phyloP scores from a whole-genome alignment of 805 yeast genomes.

The Yarrowia deformans region DNA sequence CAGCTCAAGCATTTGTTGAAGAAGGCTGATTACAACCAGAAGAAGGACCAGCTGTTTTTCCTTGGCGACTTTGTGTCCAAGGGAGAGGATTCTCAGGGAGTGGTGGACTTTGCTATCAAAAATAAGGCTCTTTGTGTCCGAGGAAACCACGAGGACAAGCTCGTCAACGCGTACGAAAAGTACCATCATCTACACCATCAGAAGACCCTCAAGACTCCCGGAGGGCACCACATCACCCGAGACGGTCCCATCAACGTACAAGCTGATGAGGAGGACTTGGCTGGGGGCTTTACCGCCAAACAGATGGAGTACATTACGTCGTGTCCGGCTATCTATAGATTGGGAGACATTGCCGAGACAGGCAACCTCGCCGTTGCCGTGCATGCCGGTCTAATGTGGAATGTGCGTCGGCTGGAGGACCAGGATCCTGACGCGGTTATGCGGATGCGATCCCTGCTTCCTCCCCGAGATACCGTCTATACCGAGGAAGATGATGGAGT shows the following conservation, averaged over 20 bases:
- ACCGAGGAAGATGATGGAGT: slow-evolving; percentile 57
- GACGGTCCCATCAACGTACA: slow-evolving; percentile 1
- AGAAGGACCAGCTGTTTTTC: slow-evolving; percentile 65
- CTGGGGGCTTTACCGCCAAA: slow-evolving; percentile 61
- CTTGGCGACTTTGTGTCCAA: slow-evolving; percentile 88
- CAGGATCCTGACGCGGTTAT: slow-evolving; percentile 70
- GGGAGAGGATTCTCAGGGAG: slow-evolving; percentile 77
- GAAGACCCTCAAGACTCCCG: slow-evolving; percentile 42
- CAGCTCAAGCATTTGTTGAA: slow-evolving; percentile 62
- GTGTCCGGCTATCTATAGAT: slow-evolving; percentile 67
- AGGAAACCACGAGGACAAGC: slow-evolving; percentile 87
- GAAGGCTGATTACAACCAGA: slow-evolving; percentile 53
- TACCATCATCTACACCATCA: slow-evolving; percentile 53
- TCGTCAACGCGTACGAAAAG: slow-evolving; percentile 68
- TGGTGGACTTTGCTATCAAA: slow-evolving; percentile 68
- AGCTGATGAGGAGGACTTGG: slow-evolving; percentile 51
- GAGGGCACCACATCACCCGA: slow-evolving; percentile 22
- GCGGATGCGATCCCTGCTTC: slow-evolving; percentile 72
- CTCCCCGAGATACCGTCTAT: slow-evolving; percentile 66
- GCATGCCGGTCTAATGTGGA: slow-evolving; percentile 85
- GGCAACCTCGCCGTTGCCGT: slow-evolving; percentile 64
- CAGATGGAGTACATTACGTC: slow-evolving; percentile 67
- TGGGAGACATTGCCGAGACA: slow-evolving; percentile 62
- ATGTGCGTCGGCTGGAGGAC: slow-evolving; percentile 56
- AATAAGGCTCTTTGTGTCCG: slow-evolving; percentile 73